These are phyloP conservation scores for Litchi chinensis DNA, from an alignment of 345 rosid genomes.

Conservation along the genomic window DNA sequence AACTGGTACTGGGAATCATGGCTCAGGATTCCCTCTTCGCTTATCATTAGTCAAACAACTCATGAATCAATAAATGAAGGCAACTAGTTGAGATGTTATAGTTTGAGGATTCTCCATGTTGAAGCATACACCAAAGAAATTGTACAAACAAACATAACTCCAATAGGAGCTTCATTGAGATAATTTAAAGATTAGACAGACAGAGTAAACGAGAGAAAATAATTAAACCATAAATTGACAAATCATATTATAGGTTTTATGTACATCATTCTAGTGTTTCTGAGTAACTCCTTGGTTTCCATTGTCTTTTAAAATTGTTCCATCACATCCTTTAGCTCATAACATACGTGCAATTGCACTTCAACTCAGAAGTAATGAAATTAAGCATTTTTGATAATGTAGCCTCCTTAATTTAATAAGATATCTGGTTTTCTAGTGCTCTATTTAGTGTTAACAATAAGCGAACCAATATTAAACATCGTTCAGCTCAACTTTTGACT, in stretches of 20 bases:
- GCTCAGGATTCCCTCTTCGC: not conserved
- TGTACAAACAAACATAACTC: not conserved
- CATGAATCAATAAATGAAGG: not conserved
- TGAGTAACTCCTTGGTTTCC: not conserved
- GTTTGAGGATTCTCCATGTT: not conserved
- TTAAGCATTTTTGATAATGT: not conserved
- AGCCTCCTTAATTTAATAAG: not conserved
- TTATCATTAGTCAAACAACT: not conserved
- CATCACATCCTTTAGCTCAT: not conserved
- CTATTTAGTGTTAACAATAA: not conserved
- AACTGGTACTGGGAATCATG: not conserved
- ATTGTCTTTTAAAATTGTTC: not conserved
- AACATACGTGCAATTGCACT: not conserved
- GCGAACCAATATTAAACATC: not conserved
- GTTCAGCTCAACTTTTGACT: not conserved
- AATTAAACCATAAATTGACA: not conserved
- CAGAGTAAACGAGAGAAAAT: not conserved
- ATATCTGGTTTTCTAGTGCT: not conserved
- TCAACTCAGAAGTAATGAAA: not conserved
- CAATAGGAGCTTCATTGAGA: not conserved
- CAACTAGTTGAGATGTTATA: not conserved
- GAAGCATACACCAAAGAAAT: constrained; percentile 1
- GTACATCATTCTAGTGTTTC: not conserved
- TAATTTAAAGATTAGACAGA: not conserved
- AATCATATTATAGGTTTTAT: not conserved